Evolutionary conservation across 2,329 filamentous ascomycete genomes (phyloP), one percentile per base, ranked within the genome.

Genomic region (Alternaria hordeiaustralica): DNA sequence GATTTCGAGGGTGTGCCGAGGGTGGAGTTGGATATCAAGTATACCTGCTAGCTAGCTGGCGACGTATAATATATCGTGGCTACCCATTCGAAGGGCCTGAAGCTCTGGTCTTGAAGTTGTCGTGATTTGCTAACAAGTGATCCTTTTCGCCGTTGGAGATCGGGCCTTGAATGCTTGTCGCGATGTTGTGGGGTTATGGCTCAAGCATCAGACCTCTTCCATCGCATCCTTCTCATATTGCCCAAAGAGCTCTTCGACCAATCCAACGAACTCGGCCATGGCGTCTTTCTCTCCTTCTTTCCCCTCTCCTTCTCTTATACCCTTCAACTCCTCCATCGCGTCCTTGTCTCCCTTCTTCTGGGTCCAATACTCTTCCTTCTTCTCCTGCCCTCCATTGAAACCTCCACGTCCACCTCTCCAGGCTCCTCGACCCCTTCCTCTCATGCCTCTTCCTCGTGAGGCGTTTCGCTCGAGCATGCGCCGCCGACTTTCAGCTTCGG

Each of bases 1-100:
- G 77, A 70, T 3, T 84, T 83, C 45, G 63, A 75, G 15, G 82
- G 83, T 3, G 72, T 72, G 36, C 81, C 82, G 5, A 74, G 61
- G 36, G 77, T 84, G 10, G 71, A 72, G 3, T 75, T 84, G 30
- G 68, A 73, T 3, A 64, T 80, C 13, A 65, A 65, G 49, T 79
- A 79, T 64, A 78, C 76, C 10, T 80, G 78, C 58, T 85, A 64
- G 46, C 36, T 41, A 41, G 36, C 49, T 30, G n/a, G n/a, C n/a
- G 4, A 18, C 0, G 15, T 20, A 18, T 49, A 0, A 12, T 18
- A 12, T 18, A 47, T 5, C n/a, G 3, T 7, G 15, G 15, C 45
- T 47, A 5, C 0, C n/a, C 4, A 3, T 13, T 18, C 4, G 8
- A 26, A 8, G 3, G 12, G 3, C 11, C 1, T 0, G 15, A 8